Conservation (phyloP, 2,329 filamentous ascomycete species). For the Rutstroemia sp. region DNA sequence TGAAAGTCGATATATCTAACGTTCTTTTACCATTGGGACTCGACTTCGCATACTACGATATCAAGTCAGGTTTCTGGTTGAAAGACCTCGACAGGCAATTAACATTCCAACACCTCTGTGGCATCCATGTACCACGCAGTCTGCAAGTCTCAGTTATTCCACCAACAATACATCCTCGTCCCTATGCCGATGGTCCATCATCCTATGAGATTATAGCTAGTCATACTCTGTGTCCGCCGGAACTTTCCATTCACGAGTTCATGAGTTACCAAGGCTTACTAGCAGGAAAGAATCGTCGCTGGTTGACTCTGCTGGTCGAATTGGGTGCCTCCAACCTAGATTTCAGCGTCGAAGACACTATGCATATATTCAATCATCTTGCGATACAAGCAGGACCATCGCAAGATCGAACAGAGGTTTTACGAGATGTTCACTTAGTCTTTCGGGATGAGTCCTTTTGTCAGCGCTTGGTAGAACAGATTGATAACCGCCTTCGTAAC, state of each 20-base stretch:
- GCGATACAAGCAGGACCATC: conserved; percentile 48
- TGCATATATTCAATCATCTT: conserved; percentile 41
- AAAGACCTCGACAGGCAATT: too few relatives aligned
- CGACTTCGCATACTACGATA: too few relatives aligned
- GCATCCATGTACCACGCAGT: too few relatives aligned
- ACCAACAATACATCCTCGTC: conserved; percentile 12
- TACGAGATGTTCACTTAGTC: conserved; percentile 41
- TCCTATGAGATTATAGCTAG: conserved; percentile 38
- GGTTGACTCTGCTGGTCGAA: conserved; percentile 42
- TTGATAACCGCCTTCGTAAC: conserved; percentile 37
- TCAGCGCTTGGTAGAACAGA: conserved; percentile 37
- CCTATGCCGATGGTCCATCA: conserved; percentile 26
- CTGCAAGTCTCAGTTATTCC: conserved; percentile 23
- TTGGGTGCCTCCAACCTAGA: conserved; percentile 49
- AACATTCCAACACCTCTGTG: too few relatives aligned
- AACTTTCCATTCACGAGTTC: conserved; percentile 42
- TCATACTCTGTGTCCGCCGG: conserved; percentile 38
- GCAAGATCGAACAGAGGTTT: conserved; percentile 17
- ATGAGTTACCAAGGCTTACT: conserved; percentile 38
- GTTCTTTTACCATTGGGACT: too few relatives aligned
- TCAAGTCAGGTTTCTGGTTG: too few relatives aligned
- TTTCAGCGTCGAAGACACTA: conserved; percentile 45
- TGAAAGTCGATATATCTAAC: too few relatives aligned
- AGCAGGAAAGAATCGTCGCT: conserved; percentile 37
- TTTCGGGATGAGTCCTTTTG: conserved; percentile 47